Evolutionary conservation across 2,329 filamentous ascomycete species (phyloP).

Genomic region (Coniochaeta sp.): DNA sequence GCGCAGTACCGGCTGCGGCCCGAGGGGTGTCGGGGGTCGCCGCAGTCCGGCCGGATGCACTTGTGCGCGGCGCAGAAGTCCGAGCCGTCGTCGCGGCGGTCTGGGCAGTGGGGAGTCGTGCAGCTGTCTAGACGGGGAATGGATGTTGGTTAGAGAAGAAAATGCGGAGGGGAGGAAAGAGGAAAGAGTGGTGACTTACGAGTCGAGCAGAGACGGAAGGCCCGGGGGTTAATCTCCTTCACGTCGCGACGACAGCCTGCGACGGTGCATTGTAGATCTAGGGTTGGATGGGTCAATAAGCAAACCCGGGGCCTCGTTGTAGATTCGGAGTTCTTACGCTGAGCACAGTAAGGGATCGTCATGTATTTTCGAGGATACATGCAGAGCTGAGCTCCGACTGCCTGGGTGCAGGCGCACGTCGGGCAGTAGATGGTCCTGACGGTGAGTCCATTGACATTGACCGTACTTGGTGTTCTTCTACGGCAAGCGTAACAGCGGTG

Average conservation of each 20-base stretch:
- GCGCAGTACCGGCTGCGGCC: slow-evolving; percentile 8
- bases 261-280: slow-evolving; percentile 9
- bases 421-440: slow-evolving; percentile 3
- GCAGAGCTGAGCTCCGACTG: slow-evolving; percentile 6
- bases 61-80: slow-evolving; percentile 8
- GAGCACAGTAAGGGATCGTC: background rate
- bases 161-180: background rate
- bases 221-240: slow-evolving; percentile 13
- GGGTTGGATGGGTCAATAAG: background rate
- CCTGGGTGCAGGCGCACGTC: slow-evolving; percentile 2
- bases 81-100: slow-evolving; percentile 1
- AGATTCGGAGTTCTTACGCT: background rate
- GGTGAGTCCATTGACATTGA: background rate
- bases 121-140: slow-evolving; percentile 12
- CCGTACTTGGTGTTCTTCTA: background rate
- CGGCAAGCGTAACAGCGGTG: background rate
- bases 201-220: slow-evolving; percentile 13
- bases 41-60: slow-evolving; percentile 8
- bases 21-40: background rate
- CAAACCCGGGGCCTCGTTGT: background rate
- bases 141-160: background rate
- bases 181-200: slow-evolving; percentile 9
- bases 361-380: background rate
- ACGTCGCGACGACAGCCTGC: slow-evolving; percentile 12
- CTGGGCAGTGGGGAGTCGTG: slow-evolving; percentile 8